Evolutionary conservation across 1,284 basidiomycete genomes (phyloP).

Genomic region (Abortiporus biennis): DNA sequence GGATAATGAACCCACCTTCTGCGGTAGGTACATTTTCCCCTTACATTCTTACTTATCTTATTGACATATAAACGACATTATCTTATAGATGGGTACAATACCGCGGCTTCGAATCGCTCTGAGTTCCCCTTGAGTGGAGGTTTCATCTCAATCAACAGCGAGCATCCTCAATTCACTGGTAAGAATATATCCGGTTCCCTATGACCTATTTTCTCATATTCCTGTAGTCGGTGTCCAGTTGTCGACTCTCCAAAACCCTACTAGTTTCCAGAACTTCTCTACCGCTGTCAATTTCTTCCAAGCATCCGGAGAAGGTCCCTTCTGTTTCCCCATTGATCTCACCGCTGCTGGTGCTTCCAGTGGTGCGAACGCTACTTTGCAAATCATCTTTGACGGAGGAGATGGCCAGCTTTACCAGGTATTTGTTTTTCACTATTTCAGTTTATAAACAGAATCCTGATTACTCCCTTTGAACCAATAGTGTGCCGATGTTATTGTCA

Average conservation of each 20-base stretch:
- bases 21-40: constrained; percentile 31
- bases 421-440: background rate
- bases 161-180: constrained; percentile 55
- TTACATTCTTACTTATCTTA: background rate
- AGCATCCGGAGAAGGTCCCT: constrained; percentile 43
- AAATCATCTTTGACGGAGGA: constrained; percentile 58
- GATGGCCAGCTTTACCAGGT: constrained; percentile 69
- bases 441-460: too few relatives aligned
- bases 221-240: constrained; percentile 46
- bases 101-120: constrained; percentile 41
- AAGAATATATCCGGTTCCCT: too few relatives aligned
- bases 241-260: constrained; percentile 51
- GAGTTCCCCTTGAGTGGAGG: constrained; percentile 56
- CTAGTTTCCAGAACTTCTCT: constrained; percentile 50
- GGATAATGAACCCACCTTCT: constrained; percentile 51
- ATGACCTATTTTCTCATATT: too few relatives aligned
- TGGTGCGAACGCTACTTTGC: constrained; percentile 55
- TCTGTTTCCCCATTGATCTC: constrained; percentile 61
- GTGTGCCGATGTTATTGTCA: constrained; percentile 70
- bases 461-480: too few relatives aligned
- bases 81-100: constrained; percentile 44
- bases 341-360: constrained; percentile 37
- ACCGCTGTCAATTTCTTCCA: constrained; percentile 42
- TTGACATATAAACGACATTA: constrained; percentile 2
- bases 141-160: constrained; percentile 50